Base-by-base conservation (phyloP, 352 stramenopile genomes). In the Thraustotheca clavata region DNA sequence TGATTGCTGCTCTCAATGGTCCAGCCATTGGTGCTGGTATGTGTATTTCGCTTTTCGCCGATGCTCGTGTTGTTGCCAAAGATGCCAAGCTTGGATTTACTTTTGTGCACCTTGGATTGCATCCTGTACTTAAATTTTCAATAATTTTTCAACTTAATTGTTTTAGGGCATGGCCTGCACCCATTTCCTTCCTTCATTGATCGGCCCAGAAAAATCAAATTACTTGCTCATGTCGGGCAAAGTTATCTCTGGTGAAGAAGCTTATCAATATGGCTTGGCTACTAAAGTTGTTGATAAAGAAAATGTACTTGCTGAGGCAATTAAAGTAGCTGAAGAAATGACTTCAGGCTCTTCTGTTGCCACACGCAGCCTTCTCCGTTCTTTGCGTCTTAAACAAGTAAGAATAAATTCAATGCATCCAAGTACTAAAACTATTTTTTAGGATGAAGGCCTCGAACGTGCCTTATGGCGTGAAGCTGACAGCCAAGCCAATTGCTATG, bases 1-100 rank as follows among this genome's bases (percentile, higher is more conserved):
- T 94, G 9, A 79, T 96, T 38, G 83, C 82, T 16, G 87, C 87
- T 14, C 77, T 97, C 52, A 91, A 96, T 63, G 89, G 89, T 18
- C 85, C 71, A 31, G 81, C 80, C n/a, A 87, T 89, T 40, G 83
- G 84, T 38, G 84, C 83, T 1, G 83, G 82, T 0, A 52, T 90
- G 47, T 91, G 86, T 68, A 81, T 96, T 49, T 83, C 88, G 11
- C 73, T 95, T 40, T 89, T 89, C 18, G 89, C 80, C 29, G 88
- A 96, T 67, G 71, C 94, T 11, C 76, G 88, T 20, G 75, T 95
- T 16, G 80, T 74, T 0, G 71, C 71, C 0, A 69, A 72, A n/a
- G 75, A 77, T 38, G 73, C 83, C 31, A 90, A 94, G 67, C 78
- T 96, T 62, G 86, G 87, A 39, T 91, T 96, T 63, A 95, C 82